Conservation (phyloP, 768 basidiomycete species). For the Pisolithus orientalis region DNA sequence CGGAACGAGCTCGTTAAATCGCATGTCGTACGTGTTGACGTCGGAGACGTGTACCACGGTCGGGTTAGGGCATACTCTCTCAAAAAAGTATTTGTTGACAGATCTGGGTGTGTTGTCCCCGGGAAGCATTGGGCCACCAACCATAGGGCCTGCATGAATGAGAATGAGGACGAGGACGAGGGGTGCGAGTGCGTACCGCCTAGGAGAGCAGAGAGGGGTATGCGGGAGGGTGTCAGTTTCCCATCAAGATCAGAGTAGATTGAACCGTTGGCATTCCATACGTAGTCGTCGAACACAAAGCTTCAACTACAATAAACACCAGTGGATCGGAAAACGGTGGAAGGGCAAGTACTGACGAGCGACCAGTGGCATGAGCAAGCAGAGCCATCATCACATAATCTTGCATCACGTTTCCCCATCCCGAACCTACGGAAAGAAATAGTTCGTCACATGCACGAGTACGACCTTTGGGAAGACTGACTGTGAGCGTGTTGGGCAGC, state of each 20-base stretch:
- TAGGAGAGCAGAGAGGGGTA: constrained; percentile 36
- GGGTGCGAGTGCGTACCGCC: constrained; percentile 22
- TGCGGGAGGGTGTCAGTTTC: constrained; percentile 32
- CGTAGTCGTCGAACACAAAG: constrained; percentile 39
- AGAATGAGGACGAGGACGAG: neutral
- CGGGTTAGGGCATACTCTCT: constrained; percentile 35
- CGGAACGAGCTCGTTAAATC: constrained; percentile 19
- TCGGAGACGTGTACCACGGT: constrained; percentile 26
- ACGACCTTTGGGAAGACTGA: constrained; percentile 12
- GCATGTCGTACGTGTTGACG: constrained; percentile 24
- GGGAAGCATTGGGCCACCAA: constrained; percentile 32
- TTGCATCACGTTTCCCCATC: constrained; percentile 39
- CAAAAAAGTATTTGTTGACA: constrained; percentile 32
- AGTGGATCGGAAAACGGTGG: constrained; percentile 1
- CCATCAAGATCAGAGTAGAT: constrained; percentile 33
- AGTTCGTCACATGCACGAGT: neutral
- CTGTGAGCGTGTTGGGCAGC: constrained; percentile 41
- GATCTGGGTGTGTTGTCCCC: constrained; percentile 29
- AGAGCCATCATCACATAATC: constrained; percentile 32
- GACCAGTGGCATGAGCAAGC: constrained; percentile 28
- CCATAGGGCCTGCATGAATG: constrained; percentile 31
- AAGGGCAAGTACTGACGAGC: constrained; percentile 25
- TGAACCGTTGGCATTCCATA: constrained; percentile 32
- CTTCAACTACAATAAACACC: constrained; percentile 12
- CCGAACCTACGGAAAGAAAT: constrained; percentile 22